Percentiles rank a stretch among this genome's conserved stretches.
Evolutionary conservation across 2,329 filamentous ascomycete species (phyloP).

Genomic region (Paramyrothecium sp.): DNA sequence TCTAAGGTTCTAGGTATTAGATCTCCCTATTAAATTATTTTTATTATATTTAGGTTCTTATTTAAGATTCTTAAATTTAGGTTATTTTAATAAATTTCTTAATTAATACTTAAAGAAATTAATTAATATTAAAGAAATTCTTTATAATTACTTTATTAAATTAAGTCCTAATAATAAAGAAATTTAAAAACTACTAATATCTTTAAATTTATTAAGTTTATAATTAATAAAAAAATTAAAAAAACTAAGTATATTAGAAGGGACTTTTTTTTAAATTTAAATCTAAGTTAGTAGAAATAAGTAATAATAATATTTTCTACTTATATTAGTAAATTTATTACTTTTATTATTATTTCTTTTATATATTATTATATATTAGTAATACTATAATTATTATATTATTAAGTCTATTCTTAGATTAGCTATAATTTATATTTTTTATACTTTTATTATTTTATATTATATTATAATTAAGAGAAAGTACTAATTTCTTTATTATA

Average conservation of each 20-base stretch:
- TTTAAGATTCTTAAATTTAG: too few species aligned
- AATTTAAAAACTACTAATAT: not conserved
- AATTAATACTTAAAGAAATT: too few species aligned
- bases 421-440: not conserved
- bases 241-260: not conserved
- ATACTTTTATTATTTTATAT: not conserved
- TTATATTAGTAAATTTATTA: not conserved
- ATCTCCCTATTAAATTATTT: not conserved
- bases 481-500: not conserved
- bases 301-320: not conserved
- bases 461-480: not conserved
- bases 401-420: not conserved
- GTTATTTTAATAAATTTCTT: too few species aligned
- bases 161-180: not conserved
- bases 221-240: not conserved
- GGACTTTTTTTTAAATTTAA: not conserved
- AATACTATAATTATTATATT: not conserved
- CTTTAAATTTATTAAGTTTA: not conserved
- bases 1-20: not conserved
- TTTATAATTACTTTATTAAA: not conserved
- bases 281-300: constrained; percentile 2
- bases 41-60: too few species aligned
- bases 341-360: not conserved
- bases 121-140: too few species aligned
- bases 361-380: not conserved